Evolutionary conservation across 495 filamentous ascomycete genomes (phyloP).

Genomic region (Xylaria curta): DNA sequence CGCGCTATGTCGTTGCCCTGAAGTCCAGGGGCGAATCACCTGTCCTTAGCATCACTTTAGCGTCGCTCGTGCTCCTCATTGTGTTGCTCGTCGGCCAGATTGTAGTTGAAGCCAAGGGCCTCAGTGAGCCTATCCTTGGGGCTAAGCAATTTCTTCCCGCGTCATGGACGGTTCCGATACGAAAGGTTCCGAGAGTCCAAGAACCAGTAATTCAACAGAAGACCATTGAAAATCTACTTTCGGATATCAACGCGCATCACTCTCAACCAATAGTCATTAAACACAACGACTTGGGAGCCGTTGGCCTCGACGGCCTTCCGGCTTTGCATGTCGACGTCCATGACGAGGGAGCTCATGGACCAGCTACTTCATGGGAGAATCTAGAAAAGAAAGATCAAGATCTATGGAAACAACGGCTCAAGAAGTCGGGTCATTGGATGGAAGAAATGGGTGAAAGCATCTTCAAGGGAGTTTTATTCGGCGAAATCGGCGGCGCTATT

Average conservation of each 20-base stretch:
- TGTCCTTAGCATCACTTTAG: conserved; percentile 52
- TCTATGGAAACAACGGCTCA: conserved; percentile 72
- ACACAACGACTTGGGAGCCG: conserved; percentile 31
- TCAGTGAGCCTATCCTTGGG: conserved; percentile 63
- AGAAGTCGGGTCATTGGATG: conserved; percentile 74
- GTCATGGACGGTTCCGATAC: conserved; percentile 38
- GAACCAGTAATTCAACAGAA: conserved; percentile 31
- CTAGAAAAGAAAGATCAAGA: conserved; percentile 62
- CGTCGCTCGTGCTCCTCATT: conserved; percentile 60
- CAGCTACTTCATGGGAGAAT: conserved; percentile 69
- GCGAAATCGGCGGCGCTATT: conserved; percentile 65
- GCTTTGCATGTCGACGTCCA: conserved; percentile 47
- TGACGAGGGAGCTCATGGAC: conserved; percentile 51
- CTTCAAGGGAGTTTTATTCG: conserved; percentile 77
- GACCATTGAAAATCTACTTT: conserved; percentile 38
- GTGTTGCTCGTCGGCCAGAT: conserved; percentile 68
- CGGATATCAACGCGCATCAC: conserved; percentile 27
- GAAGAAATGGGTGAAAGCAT: conserved; percentile 74
- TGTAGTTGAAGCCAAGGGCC: conserved; percentile 70
- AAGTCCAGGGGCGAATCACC: conserved; percentile 59
- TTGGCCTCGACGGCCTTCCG: conserved; percentile 33
- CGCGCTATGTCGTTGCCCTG: conserved; percentile 72
- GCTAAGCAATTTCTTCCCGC: conserved; percentile 33
- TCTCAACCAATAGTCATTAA: conserved; percentile 37
- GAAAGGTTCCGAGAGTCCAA: conserved; percentile 27